phyloP scores from a whole-genome alignment of 257 asterid species.

The Rehmannia glutinosa region DNA sequence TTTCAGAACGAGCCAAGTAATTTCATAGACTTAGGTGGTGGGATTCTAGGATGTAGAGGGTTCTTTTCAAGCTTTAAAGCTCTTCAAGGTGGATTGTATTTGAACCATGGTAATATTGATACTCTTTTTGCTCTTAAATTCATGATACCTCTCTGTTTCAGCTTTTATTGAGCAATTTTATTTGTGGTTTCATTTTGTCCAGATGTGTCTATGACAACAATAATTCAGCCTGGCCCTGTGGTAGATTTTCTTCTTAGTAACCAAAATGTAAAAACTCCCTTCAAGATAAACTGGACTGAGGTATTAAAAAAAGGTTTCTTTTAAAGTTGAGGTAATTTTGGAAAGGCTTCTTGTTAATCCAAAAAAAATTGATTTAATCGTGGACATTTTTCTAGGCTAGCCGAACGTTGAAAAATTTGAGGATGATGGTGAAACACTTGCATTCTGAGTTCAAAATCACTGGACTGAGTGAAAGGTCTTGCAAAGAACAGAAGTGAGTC shows the following conservation, averaged over 20 bases:
- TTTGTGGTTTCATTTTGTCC: conserved; percentile 1
- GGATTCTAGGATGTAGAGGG: conserved; percentile 48
- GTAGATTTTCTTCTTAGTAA: conserved; percentile 37
- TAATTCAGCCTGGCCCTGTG: conserved; percentile 42
- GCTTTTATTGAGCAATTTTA: too few species aligned
- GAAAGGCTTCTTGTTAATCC: too few species aligned
- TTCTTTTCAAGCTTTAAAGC: conserved; percentile 42
- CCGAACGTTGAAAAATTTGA: conserved; percentile 34
- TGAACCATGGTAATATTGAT: conserved; percentile 37
- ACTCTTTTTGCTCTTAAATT: too few species aligned
- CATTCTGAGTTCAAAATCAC: conserved; percentile 36
- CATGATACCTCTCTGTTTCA: too few species aligned
- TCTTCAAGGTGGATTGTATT: conserved; percentile 46
- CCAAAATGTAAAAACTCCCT: conserved; percentile 44
- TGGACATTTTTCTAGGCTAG: conserved; percentile 45
- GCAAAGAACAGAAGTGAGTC: conserved; percentile 49
- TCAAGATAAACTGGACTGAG: conserved; percentile 42
- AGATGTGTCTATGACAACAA: conserved; percentile 44
- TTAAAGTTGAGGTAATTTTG: too few species aligned
- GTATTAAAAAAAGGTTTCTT: too few species aligned
- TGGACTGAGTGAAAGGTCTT: conserved; percentile 40
- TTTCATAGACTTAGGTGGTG: conserved; percentile 39
- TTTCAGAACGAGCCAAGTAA: conserved; percentile 29
- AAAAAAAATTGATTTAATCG: not conserved
- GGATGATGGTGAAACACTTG: conserved; percentile 38